Conservation (phyloP, 1,284 basidiomycete genomes). For the Ceratobasidium sp. region DNA sequence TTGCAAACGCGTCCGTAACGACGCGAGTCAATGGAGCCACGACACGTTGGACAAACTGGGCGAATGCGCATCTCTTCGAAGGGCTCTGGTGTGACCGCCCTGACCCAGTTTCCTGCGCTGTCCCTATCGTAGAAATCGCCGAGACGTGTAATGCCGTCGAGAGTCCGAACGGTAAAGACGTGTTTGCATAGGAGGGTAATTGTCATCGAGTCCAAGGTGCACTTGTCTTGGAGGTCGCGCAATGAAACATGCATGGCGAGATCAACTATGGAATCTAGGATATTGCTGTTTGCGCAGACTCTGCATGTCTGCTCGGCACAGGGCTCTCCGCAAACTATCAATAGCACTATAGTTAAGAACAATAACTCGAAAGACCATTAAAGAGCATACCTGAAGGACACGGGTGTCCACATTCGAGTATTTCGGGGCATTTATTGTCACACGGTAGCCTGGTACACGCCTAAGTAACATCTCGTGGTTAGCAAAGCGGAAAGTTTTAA, state of each 20-base stretch:
- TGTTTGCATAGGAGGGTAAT: conserved; percentile 78
- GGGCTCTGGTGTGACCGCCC: not conserved
- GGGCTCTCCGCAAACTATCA: conserved; percentile 71
- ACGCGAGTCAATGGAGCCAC: conserved; percentile 64
- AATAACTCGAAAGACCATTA: not conserved
- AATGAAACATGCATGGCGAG: conserved; percentile 61
- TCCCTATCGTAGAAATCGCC: conserved; percentile 48
- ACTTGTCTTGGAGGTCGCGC: not conserved
- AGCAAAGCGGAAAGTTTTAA: not conserved
- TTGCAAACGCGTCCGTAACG: conserved; percentile 67
- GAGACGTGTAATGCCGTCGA: not conserved
- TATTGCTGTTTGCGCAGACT: conserved; percentile 52
- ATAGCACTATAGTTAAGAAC: not conserved
- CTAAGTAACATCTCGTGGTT: conserved; percentile 56
- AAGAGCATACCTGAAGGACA: conserved; percentile 74
- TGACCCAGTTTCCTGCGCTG: conserved; percentile 59
- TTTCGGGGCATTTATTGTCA: conserved; percentile 66
- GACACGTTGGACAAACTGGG: conserved; percentile 70
- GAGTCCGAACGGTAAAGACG: conserved; percentile 76
- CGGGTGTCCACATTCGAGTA: conserved; percentile 70
- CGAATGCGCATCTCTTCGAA: not conserved
- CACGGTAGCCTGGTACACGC: conserved; percentile 78
- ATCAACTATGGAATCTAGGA: conserved; percentile 76
- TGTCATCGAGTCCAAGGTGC: not conserved
- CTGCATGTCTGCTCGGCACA: conserved; percentile 59